Base-by-base conservation (phyloP, 257 asterid genomes). In the Solanum gracilifrons region DNA sequence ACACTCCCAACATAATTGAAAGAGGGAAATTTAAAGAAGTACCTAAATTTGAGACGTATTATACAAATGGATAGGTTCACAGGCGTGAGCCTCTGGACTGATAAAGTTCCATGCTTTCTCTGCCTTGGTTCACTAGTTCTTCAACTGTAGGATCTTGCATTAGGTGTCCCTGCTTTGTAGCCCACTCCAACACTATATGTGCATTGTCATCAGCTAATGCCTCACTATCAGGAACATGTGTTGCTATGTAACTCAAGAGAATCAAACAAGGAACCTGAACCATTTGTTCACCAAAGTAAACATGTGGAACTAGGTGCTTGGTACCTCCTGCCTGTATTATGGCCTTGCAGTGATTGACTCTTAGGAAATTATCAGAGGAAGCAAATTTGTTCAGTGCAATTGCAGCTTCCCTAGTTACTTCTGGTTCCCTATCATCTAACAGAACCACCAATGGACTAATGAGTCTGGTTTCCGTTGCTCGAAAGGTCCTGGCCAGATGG, bases 391-490 rank as follows among this genome's bases (percentile, higher is more conserved):
- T 51, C 58, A 86, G 84, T 73, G 88, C 88, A 37, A 46, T 86
- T 32, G 88, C 83, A 13, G 88, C 88, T 7, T 72, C 88, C 13
- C 84, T 73, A 31, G 84, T 86, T 60, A 86, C 58, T 48, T 86
- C 88, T 41, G 88, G 88, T 60, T 86, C 88, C 36, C 84, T 55
- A 41, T 86, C 88, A 32, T 86, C 88, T 55, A 86, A 79, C 5
- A 73, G 74, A 32, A 36, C 73, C 58, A 86, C 88, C 64, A 86
- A 48, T 23, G 88, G 88, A 71, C 29, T 0, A 86, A 86, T 86
- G n/a, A 73, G 55, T 58, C 89, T 43, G 36, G 89, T 87, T n/a
- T 87, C 89, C 10, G 89, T 82, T 31, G 89, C 89, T 83, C 89
- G 89, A n/a, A 87, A 87, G 31, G 89, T 87, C 18, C 89, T 69